These are phyloP conservation scores for Penicillium hordei DNA, from an alignment of 2,329 filamentous ascomycete species.

Conservation along the genomic window DNA sequence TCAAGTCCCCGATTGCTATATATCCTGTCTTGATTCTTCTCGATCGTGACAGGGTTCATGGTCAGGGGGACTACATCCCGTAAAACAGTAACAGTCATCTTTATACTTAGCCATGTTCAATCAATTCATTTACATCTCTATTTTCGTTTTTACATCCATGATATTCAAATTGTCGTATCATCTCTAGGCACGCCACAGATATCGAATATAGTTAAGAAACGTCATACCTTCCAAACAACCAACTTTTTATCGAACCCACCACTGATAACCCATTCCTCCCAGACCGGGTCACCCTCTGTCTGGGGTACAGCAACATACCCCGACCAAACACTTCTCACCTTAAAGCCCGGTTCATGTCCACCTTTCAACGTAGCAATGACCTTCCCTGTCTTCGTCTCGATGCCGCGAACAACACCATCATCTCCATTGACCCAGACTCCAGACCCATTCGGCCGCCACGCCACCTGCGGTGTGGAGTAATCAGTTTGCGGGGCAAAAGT, in stretches of 20 bases:
- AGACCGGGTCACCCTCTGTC: constrained; percentile 23
- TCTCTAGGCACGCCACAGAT: not conserved
- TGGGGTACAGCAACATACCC: constrained; percentile 42
- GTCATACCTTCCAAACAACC: constrained; percentile 53
- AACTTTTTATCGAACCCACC: constrained; percentile 65
- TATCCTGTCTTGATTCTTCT: constrained; percentile 44
- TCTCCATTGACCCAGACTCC: constrained; percentile 66
- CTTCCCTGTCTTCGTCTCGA: constrained; percentile 61
- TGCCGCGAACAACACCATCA: constrained; percentile 60
- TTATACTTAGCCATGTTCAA: not conserved
- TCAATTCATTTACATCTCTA: not conserved
- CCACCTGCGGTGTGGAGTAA: constrained; percentile 62
- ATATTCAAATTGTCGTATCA: too few relatives aligned
- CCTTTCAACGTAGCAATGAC: constrained; percentile 50
- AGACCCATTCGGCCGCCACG: constrained; percentile 61
- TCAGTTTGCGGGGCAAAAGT: constrained; percentile 64
- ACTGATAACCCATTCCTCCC: constrained; percentile 58
- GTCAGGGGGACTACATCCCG: constrained; percentile 47
- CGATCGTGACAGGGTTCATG: constrained; percentile 49
- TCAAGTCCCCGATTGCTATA: constrained; percentile 48
- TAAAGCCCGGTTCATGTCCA: constrained; percentile 58
- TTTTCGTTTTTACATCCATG: not conserved
- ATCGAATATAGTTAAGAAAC: not conserved
- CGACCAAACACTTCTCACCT: constrained; percentile 60
- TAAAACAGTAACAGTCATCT: constrained; percentile 20